Base-by-base conservation (phyloP, 306 rosid species). In the Glycine soja region DNA sequence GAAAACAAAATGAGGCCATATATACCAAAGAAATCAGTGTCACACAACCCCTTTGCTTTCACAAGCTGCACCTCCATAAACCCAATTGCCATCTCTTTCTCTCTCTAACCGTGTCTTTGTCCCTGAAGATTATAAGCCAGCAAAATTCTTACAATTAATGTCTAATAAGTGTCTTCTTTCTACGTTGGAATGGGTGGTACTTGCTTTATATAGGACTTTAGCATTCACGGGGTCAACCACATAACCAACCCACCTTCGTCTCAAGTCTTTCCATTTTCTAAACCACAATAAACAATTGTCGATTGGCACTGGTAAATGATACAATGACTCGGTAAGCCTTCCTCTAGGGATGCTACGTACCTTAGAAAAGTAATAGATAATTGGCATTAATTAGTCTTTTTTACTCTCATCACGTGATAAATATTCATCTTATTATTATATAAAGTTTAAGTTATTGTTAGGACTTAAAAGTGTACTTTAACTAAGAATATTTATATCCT, bases 41-140 rank as follows among this genome's bases (percentile, higher is more conserved):
- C 10, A 32, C 46, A 12, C 18, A 63, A 34, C 10, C 13, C 47
- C 19, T 36, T 64, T 64, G 46, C 47, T 3, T 64, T 64, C 47
- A 64, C 47, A 64, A 63, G 43, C 45, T 62, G 15, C 43, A 62
- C 68, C 16, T 63, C 69, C 69, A 63, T 34, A 18, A 34, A 63
- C 45, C 69, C 45, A 63, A 13, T 36, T 64, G 46, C 70, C 19
- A 64, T 64, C 47, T 34, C 45, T 62, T 61, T 59, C 65, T 19
- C 13, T 2, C 1, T 14, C 32, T 58, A 19, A 38, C 43, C 43
- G 43, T 38, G 7, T 38, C 43, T 38, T 4, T 38, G 43, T 38
- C 7, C 4, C 43, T 38, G 43, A 38, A 38, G 43, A 38, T 38
- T 38, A 38, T 38, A 5, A 61, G 1, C 0, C 46, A 63, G 10